These are phyloP conservation scores for Pythium biforme DNA, from an alignment of 352 stramenopile species.

Conservation along the genomic window DNA sequence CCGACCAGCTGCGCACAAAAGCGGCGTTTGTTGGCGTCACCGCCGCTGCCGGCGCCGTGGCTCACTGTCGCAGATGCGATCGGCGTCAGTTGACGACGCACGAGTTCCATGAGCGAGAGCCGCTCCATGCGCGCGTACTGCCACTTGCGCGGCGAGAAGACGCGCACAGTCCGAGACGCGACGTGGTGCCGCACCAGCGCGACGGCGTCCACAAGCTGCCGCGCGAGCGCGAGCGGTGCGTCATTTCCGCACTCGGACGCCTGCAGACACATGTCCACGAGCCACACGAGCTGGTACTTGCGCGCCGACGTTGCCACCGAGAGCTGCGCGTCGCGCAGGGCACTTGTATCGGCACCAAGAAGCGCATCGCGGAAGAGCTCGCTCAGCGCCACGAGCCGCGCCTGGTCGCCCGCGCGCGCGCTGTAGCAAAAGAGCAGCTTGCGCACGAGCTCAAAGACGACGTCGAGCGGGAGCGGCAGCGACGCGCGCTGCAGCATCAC, in stretches of 20 bases:
- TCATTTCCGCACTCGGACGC: slow-evolving; percentile 12
- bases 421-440: slow-evolving; percentile 47
- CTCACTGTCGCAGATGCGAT: background rate
- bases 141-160: slow-evolving; percentile 15
- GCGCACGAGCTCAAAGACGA: slow-evolving; percentile 48
- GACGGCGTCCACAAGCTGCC: slow-evolving; percentile 15
- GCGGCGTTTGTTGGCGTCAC: background rate
- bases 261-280: slow-evolving; percentile 55
- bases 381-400: slow-evolving; percentile 31
- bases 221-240: slow-evolving; percentile 21
- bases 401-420: slow-evolving; percentile 26
- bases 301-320: slow-evolving; percentile 18
- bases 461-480: slow-evolving; percentile 49
- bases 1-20: slow-evolving; percentile 7
- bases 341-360: background rate
- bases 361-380: slow-evolving; percentile 19
- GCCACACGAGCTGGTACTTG: slow-evolving; percentile 38
- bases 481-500: slow-evolving; percentile 44
- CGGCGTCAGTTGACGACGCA: background rate
- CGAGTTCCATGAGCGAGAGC: slow-evolving; percentile 7
- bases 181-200: slow-evolving; percentile 33
- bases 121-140: slow-evolving; percentile 19
- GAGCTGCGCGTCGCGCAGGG: slow-evolving; percentile 12
- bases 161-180: background rate
- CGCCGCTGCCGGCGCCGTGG: background rate